Conservation (phyloP, 1,139 yeast genomes). For the Pichia sp. region DNA sequence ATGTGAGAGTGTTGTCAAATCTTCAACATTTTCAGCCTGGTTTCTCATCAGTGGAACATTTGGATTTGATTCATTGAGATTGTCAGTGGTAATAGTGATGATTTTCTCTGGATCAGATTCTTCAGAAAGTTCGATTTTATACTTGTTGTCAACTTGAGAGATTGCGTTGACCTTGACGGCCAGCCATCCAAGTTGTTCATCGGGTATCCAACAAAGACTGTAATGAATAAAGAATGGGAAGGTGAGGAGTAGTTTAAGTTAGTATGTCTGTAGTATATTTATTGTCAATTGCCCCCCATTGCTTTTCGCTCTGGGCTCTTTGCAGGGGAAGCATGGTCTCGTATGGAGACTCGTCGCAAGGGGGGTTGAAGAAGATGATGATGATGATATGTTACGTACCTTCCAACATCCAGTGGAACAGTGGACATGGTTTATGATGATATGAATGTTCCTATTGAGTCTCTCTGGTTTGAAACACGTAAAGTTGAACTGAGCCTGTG, state of each 20-base stretch:
- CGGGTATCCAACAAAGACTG: conserved; percentile 94
- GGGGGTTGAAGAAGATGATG: not conserved
- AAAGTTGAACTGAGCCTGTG: no score
- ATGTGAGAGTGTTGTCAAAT: conserved; percentile 84
- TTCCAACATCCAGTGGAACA: conserved; percentile 11
- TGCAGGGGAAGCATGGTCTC: no score
- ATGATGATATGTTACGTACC: conserved; percentile 5
- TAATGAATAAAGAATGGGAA: no score
- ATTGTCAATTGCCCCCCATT: no score
- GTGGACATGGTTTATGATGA: conserved; percentile 9
- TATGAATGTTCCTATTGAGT: no score
- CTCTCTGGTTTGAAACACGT: no score
- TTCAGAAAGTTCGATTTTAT: conserved; percentile 50
- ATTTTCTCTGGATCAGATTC: conserved; percentile 49
- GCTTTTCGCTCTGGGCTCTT: no score
- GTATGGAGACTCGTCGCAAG: no score
- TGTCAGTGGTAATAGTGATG: conserved; percentile 46
- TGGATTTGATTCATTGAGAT: conserved; percentile 38
- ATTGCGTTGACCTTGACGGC: conserved; percentile 71
- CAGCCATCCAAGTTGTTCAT: conserved; percentile 82
- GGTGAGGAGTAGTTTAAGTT: no score
- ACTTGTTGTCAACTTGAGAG: conserved; percentile 44
- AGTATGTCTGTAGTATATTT: no score
- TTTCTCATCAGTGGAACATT: conserved; percentile 78
- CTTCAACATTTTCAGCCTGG: conserved; percentile 94